A percentile compares a stretch with the other conserved stretches of the same genome.
Evolutionary conservation across 2,329 filamentous ascomycete genomes (phyloP).

Genomic region (Bipolaris sorokiniana): DNA sequence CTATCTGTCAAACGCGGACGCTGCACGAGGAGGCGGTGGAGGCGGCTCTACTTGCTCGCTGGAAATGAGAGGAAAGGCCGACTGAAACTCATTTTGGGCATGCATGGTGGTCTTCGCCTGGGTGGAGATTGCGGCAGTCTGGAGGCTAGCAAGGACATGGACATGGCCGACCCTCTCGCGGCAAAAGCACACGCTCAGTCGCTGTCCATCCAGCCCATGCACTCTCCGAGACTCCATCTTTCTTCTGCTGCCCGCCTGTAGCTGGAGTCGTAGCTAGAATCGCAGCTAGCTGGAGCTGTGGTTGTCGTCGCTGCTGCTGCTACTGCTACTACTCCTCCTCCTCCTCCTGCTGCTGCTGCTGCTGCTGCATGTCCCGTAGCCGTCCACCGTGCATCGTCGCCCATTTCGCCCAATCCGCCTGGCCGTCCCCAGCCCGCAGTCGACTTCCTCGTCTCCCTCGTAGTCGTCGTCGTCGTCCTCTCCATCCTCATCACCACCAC

Average conservation of each 20-base stretch:
- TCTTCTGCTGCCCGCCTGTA: not conserved
- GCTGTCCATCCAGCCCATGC: not conserved
- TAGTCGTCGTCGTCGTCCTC: not conserved
- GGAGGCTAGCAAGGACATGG: slow-evolving; percentile 9
- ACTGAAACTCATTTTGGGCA: slow-evolving; percentile 15
- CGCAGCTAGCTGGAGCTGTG: not conserved
- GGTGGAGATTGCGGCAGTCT: slow-evolving; percentile 11
- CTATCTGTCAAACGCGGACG: slow-evolving; percentile 15
- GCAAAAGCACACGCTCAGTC: slow-evolving; percentile 1
- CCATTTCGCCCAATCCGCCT: no score
- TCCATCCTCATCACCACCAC: not conserved
- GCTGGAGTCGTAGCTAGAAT: no score
- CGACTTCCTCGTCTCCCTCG: no score
- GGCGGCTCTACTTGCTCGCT: slow-evolving; percentile 9
- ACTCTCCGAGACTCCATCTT: not conserved
- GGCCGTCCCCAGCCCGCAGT: no score
- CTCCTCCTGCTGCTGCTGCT: not conserved
- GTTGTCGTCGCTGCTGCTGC: not conserved
- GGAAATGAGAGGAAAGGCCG: slow-evolving; percentile 17
- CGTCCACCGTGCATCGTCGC: no score
- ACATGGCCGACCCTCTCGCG: slow-evolving; percentile 4
- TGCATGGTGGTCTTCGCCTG: slow-evolving; percentile 1
- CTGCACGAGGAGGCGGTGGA: slow-evolving; percentile 13
- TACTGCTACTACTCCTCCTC: not conserved
- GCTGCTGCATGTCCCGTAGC: not conserved